These are phyloP conservation scores for Globisporangium acanthophoron DNA, from an alignment of 352 stramenopile genomes.

Conservation along the genomic window DNA sequence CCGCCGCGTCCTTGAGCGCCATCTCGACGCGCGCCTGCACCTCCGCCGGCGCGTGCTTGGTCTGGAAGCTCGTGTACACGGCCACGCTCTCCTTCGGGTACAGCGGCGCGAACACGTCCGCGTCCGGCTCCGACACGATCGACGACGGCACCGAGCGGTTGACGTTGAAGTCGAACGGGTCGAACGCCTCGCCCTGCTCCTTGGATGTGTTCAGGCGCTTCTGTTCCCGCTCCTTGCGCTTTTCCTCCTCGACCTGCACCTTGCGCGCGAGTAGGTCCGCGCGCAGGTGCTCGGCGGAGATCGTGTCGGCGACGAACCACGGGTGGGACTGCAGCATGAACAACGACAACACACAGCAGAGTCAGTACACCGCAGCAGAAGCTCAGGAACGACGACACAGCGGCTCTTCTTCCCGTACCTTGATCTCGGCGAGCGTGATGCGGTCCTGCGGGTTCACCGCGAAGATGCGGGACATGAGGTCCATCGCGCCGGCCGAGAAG, in stretches of 20 bases:
- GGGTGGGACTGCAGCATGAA: slow-evolving; percentile 30
- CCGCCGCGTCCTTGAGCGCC: slow-evolving; percentile 40
- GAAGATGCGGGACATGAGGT: slow-evolving; percentile 70
- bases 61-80: slow-evolving; percentile 76
- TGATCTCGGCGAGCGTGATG: slow-evolving; percentile 78
- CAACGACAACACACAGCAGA: slow-evolving; percentile 3
- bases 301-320: slow-evolving; percentile 51
- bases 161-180: slow-evolving; percentile 48
- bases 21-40: slow-evolving; percentile 54
- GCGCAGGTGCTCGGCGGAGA: slow-evolving; percentile 35
- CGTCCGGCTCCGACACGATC: slow-evolving; percentile 25
- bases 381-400: background rate
- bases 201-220: slow-evolving; percentile 22
- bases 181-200: slow-evolving; percentile 54
- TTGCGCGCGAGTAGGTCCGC: slow-evolving; percentile 57
- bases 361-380: background rate
- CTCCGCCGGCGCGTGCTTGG: slow-evolving; percentile 32
- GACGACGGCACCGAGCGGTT: slow-evolving; percentile 35
- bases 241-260: slow-evolving; percentile 26
- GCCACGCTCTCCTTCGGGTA: slow-evolving; percentile 56
- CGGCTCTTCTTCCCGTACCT: slow-evolving; percentile 15
- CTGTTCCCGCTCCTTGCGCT: slow-evolving; percentile 24
- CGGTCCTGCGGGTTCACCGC: slow-evolving; percentile 61
- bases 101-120: slow-evolving; percentile 35
- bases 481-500: slow-evolving; percentile 72